These are phyloP conservation scores for Mallotus japonicus DNA, from an alignment of 441 rosid genomes.

Conservation along the genomic window DNA sequence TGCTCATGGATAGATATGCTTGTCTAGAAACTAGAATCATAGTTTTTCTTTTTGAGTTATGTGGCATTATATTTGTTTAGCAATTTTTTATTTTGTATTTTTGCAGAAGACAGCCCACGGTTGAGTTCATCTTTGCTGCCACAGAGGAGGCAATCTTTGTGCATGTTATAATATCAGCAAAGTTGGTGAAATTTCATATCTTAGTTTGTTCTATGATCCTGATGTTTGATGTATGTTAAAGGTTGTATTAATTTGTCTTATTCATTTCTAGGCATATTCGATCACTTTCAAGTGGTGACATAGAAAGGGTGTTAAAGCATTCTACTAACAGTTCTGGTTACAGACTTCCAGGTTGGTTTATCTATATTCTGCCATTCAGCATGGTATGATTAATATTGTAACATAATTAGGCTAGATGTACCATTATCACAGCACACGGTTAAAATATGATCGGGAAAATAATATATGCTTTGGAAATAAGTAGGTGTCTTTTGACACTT, in stretches of 20 bases:
- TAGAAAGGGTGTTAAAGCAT: conserved; percentile 61
- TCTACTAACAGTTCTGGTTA: conserved; percentile 59
- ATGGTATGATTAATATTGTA: too few species aligned
- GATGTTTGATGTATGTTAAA: conserved; percentile 12
- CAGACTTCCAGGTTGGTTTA: conserved; percentile 81
- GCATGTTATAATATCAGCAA: conserved; percentile 86
- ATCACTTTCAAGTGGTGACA: conserved; percentile 71
- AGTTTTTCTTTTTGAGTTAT: neutral
- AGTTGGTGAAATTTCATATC: conserved; percentile 52
- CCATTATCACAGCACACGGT: neutral
- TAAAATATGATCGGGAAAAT: neutral
- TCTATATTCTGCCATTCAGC: conserved; percentile 7
- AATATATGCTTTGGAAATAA: neutral
- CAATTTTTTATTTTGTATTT: conserved; percentile 18
- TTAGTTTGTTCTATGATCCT: conserved; percentile 18
- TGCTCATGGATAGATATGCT: neutral
- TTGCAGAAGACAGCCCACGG: conserved; percentile 81
- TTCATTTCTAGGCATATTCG: conserved; percentile 71
- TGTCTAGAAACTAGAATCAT: neutral
- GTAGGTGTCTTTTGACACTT: neutral
- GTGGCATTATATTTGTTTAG: neutral
- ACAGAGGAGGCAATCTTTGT: conserved; percentile 93
- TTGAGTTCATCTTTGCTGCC: conserved; percentile 96
- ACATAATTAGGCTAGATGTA: too few species aligned
- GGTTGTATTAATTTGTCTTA: conserved; percentile 5